Evolutionary conservation across 306 rosid species (phyloP), one percentile per base, ranked within the genome.

Genomic region (Vachellia collinsii): DNA sequence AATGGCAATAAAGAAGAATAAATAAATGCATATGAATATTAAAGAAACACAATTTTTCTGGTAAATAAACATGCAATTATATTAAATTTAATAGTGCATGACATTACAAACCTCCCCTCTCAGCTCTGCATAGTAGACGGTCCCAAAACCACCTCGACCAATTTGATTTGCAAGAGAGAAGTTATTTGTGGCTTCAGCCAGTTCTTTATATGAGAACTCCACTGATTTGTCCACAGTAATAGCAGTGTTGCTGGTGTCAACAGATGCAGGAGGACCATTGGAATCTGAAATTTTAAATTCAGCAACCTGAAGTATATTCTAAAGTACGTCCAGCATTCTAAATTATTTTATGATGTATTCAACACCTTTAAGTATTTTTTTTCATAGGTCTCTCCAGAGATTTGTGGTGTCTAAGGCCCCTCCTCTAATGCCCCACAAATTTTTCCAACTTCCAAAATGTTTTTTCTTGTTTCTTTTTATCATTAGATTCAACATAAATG

Each of bases 131-230:
- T 87, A 91, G 82, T 87, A 94, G 58, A 94, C 98, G 37, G 88
- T 86, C 76, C 97, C 98, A 42, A 90, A 94, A 83, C 97, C 98
- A 79, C 98, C 98, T 91, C 90, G 88, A 53, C 98, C 98, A 70
- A 94, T 92, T 86, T 90, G 88, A 73, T 89, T 83, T 74, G 91
- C 90, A 77, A 90, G 16, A 74, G 86, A 88, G 82, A 94, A 94
- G 90, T 94, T 70, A 80, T 90, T 83, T 53, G 97, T 92, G 41
- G 98, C 98, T 71, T 70, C 81, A 43, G 97, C 90, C 62, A 94
- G 97, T 88, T 92, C 97, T 84, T 91, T 89, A 16, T 82, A 90
- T 10, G 97, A 84, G 89, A 94, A 92, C 78, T 88, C 98, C 48
- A 83, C 92, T 69, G 98, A 94, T 84, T 90, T 88, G 46, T 88